Evolutionary conservation across 192 early-diverging fungal genomes (phyloP).

Genomic region (Linnemannia elongata): DNA sequence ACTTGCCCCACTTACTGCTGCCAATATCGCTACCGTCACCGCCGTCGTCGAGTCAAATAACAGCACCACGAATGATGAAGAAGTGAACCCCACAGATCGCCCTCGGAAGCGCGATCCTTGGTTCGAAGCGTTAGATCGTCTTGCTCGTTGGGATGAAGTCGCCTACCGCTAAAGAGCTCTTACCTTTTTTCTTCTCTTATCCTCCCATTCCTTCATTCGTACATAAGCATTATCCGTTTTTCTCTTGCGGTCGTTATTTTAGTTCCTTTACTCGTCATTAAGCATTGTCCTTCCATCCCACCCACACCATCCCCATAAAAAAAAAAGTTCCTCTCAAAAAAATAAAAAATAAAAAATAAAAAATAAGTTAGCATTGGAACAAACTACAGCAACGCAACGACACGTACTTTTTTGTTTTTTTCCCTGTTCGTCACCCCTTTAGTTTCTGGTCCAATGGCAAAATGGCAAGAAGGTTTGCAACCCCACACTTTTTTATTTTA

Average conservation of each 20-base stretch:
- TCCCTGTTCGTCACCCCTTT: not conserved
- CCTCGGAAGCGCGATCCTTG: slow-evolving; percentile 12
- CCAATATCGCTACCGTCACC: not conserved
- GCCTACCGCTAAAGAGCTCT: slow-evolving; percentile 18
- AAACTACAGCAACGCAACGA: not conserved
- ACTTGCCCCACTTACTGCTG: not conserved
- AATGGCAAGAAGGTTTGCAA: not conserved
- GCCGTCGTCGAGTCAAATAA: not conserved
- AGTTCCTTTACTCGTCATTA: not conserved
- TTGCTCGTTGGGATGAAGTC: slow-evolving; percentile 44
- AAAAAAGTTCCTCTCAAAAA: not conserved
- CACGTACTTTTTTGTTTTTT: not conserved
- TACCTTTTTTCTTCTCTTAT: not conserved
- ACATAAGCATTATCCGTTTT: not conserved
- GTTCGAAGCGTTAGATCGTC: slow-evolving; percentile 31
- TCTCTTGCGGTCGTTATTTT: not conserved
- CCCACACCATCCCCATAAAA: not conserved
- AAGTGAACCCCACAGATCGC: not conserved
- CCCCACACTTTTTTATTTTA: slow-evolving; percentile 6
- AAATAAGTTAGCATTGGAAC: not conserved
- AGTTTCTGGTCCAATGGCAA: not conserved
- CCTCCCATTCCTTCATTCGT: not conserved
- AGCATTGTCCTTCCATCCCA: not conserved
- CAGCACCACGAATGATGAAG: not conserved
- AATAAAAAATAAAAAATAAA: not conserved